A percentile compares a stretch with the other conserved stretches of the same genome.
phyloP scores from a whole-genome alignment of 2,329 filamentous ascomycete species.

The Pseudogymnoascus sp. region DNA sequence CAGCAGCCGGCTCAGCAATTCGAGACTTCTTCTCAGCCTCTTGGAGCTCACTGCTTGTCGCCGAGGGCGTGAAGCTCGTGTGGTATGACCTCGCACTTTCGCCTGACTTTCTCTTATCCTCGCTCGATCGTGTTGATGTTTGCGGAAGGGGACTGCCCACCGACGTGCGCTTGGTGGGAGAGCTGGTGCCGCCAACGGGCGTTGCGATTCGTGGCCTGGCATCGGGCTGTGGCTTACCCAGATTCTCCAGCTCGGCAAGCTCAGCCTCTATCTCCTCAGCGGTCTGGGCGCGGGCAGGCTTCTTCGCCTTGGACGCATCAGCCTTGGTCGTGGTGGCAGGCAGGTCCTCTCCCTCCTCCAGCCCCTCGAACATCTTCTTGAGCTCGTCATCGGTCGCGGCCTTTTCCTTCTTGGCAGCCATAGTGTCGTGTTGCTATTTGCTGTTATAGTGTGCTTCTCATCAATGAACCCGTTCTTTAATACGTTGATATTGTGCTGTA shows the following conservation, averaged over 20 bases:
- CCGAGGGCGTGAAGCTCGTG: constrained; percentile 61
- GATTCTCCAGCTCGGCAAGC: constrained; percentile 75
- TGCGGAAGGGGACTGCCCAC: constrained; percentile 32
- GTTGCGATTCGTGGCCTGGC: constrained; percentile 63
- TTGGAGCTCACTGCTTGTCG: constrained; percentile 41
- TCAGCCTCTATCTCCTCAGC: constrained; percentile 53
- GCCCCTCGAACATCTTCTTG: constrained; percentile 56
- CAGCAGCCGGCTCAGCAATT: constrained; percentile 33
- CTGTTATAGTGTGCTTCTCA: neutral
- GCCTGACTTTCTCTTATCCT: constrained; percentile 70
- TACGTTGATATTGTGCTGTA: neutral
- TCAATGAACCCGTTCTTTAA: neutral
- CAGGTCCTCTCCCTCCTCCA: constrained; percentile 43
- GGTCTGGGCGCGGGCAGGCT: constrained; percentile 28
- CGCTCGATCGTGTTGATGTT: constrained; percentile 50
- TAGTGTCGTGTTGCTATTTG: constrained; percentile 25
- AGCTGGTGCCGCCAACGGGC: neutral
- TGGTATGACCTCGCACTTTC: constrained; percentile 68
- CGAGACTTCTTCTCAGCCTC: constrained; percentile 46
- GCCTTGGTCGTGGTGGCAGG: constrained; percentile 32
- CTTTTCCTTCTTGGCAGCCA: constrained; percentile 54
- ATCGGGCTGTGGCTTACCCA: constrained; percentile 56
- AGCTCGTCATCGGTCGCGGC: constrained; percentile 51
- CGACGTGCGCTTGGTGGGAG: constrained; percentile 41
- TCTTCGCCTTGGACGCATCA: constrained; percentile 29